Base-by-base conservation (phyloP, 768 basidiomycete species). In the Mycena metata region DNA sequence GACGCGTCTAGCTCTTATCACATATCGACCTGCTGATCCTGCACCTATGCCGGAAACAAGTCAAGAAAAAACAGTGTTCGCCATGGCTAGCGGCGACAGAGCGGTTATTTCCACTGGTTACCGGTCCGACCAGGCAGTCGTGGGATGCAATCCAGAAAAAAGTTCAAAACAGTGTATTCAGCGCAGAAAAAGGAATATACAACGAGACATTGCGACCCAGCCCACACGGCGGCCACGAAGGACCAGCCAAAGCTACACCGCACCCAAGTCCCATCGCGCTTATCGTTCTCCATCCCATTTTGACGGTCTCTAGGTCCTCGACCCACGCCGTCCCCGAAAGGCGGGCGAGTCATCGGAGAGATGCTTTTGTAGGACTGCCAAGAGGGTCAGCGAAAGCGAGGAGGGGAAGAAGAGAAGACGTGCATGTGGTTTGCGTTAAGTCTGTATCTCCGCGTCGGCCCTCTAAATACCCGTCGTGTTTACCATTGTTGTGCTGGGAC, bases 291-390 rank as follows among this genome's bases (percentile, higher is more conserved):
- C 93, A 92, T 91, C 90, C 84, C 76, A 78, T 80, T 81, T 76
- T 86, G 89, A 95, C 93, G 93, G 91, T 94, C 93, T 91, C 93
- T 84, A 88, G 83, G 88, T 94, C 93, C 86, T 93, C 85, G 90
- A 92, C 84, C 88, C 85, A 82, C 90, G 75, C 88, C 88, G 39
- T 91, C 91, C 89, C 66, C 64, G 58, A 71, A 54, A 78, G 87
- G 92, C 87, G 91, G 88, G 86, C 89, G 81, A 83, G 81, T 89
- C 92, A 75, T 94, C 91, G 85, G 89, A 86, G 90, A 94, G 93
- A 94, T 94, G 93, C 93, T 95, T 95, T 93, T 88, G 76, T 83
- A 82, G 76, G 86, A 88, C 92, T 93, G 70, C 15, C 23, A 68
- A 77, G 60, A 81, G 76, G 52, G 26, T 42, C 16, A 13, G 41